Evolutionary conservation across 2,329 filamentous ascomycete species (phyloP), one percentile per base, ranked within the genome.

Genomic region (Chaetomium strumarium): DNA sequence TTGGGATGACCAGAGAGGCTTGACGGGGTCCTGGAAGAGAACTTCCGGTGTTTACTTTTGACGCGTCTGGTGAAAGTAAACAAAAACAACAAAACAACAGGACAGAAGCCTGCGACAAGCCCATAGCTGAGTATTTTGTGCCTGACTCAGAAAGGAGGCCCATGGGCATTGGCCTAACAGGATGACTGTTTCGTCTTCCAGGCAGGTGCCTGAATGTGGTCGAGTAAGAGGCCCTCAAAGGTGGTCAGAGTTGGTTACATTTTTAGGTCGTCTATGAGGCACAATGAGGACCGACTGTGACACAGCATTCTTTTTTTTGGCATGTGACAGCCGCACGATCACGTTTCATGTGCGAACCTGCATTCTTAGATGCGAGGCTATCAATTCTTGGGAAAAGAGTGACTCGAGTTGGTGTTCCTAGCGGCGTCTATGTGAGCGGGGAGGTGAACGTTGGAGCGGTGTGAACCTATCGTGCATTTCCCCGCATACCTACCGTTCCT

Each of bases 321-420:
- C 47, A 53, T 53, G 47, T 49, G 51, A 53, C 29, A 42, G 41
- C 29, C 4, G 46, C 30, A 20, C 31, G 20, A 31, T 46, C 39
- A 37, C 47, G 56, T 56, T 56, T 58, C 53, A 56, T 36, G 17
- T 17, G 19, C 41, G 43, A 31, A 45, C 42, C 39, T 54, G 45
- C 55, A 53, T 55, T 53, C 51, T 46, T 41, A 36, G 29, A 46
- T 43, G 46, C 19, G 33, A 24, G 24, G 24, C 24, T 7, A 24
- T 24, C 24, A 24, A 24, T 24, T 24, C 24, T 24, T 4, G 4
- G 24, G 24, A 24, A 24, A 24, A 24, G 24, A 24, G n/a, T n/a
- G n/a, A n/a, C n/a, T n/a, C n/a, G 24, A 24, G 24, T 24, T n/a
- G n/a, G 14, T 34, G 33, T 10, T 11, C 3, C 11, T 11, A 6